Conservation (phyloP, 352 stramenopile genomes). For the Pythium rhizo-oryzae region DNA sequence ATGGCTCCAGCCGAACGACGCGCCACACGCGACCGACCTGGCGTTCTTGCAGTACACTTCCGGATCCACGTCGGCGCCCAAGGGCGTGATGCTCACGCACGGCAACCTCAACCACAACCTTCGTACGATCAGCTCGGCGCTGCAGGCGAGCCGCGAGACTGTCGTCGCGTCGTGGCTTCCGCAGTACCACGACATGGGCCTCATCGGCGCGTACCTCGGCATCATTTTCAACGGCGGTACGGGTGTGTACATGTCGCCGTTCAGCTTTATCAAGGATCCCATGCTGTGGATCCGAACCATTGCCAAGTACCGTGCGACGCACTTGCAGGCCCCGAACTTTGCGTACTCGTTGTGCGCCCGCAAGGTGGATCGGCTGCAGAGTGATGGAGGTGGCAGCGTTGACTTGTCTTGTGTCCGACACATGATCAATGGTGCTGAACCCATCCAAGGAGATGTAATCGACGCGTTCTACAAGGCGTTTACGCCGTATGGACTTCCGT, state of each 20-base stretch:
- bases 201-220: constrained; percentile 95
- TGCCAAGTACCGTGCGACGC: constrained; percentile 90
- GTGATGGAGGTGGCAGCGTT: constrained; percentile 36
- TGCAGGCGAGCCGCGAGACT: constrained; percentile 89
- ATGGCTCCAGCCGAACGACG: constrained; percentile 41
- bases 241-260: constrained; percentile 97
- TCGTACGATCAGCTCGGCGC: constrained; percentile 92
- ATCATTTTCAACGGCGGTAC: constrained; percentile 86
- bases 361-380: constrained; percentile 86
- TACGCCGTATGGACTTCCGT: constrained; percentile 79
- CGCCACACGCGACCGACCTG: constrained; percentile 56
- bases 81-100: constrained; percentile 98
- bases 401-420: constrained; percentile 94
- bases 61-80: constrained; percentile 97
- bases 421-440: constrained; percentile 99
- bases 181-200: constrained; percentile 99
- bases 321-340: constrained; percentile 99
- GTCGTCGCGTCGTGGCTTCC: constrained; percentile 98
- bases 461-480: constrained; percentile 92
- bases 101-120: constrained; percentile 98
- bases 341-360: constrained; percentile 95
- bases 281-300: constrained; percentile 95
- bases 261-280: constrained; percentile 97
- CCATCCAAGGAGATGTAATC: constrained; percentile 91
- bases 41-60: constrained; percentile 99